Conservation (phyloP, 2,329 filamentous ascomycete species). For the Pleomassaria siparia region DNA sequence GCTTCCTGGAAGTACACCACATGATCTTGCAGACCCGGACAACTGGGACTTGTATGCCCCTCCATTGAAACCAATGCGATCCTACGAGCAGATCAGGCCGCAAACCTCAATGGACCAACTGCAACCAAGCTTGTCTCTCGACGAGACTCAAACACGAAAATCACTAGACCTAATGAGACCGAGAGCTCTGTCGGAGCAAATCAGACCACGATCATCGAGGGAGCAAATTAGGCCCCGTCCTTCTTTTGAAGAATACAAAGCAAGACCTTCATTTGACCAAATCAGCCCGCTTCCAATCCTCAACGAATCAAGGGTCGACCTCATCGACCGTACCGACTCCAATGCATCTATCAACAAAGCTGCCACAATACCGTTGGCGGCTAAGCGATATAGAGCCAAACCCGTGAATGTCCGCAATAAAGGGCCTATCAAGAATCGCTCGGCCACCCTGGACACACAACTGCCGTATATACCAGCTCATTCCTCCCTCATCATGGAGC, state of each 20-base stretch:
- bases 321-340: slow-evolving; percentile 21
- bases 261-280: slow-evolving; percentile 7
- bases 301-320: slow-evolving; percentile 16
- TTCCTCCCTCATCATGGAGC: slow-evolving; percentile 25
- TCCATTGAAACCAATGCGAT: not conserved
- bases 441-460: slow-evolving; percentile 14
- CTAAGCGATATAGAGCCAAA: slow-evolving; percentile 19
- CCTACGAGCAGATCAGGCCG: not conserved
- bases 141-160: not conserved
- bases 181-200: not conserved
- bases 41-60: slow-evolving; percentile 14
- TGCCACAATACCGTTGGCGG: slow-evolving; percentile 14
- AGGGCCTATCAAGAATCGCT: slow-evolving; percentile 14
- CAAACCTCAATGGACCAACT: slow-evolving; percentile 7
- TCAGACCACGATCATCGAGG: slow-evolving; percentile 6
- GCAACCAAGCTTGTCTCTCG: slow-evolving; percentile 5
- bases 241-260: slow-evolving; percentile 1
- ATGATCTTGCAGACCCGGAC: slow-evolving; percentile 17
- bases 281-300: slow-evolving; percentile 10
- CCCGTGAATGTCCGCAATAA: slow-evolving; percentile 20
- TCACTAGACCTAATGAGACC: not conserved
- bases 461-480: slow-evolving; percentile 22
- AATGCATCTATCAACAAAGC: slow-evolving; percentile 15
- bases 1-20: slow-evolving; percentile 32
- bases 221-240: slow-evolving; percentile 9